Percentiles rank a stretch among this genome's conserved stretches.
Evolutionary conservation across 306 rosid species (phyloP).

Genomic region (Ammopiptanthus mongolicus): DNA sequence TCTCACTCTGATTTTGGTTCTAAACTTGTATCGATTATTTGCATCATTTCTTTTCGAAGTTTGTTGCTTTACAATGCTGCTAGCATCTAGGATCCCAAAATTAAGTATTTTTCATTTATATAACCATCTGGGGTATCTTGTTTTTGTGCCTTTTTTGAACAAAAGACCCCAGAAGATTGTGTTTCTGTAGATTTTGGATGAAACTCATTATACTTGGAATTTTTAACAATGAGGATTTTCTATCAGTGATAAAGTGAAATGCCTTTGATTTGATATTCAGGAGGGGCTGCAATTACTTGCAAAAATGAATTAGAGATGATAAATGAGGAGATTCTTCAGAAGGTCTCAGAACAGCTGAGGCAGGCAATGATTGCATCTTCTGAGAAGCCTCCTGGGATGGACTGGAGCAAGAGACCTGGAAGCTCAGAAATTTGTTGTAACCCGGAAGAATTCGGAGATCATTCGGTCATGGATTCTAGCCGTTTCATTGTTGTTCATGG

Average conservation of each 20-base stretch:
- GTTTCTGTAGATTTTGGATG: background rate
- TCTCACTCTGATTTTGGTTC: background rate
- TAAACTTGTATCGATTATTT: background rate
- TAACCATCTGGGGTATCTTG: constrained; percentile 12
- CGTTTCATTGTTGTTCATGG: constrained; percentile 89
- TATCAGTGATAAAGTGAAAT: background rate
- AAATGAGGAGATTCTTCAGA: constrained; percentile 62
- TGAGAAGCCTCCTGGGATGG: constrained; percentile 72
- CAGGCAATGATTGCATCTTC: constrained; percentile 53
- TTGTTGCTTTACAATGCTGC: constrained; percentile 1
- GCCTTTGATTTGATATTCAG: constrained; percentile 27
- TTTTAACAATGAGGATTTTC: background rate
- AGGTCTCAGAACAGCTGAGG: constrained; percentile 72
- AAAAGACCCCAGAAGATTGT: background rate
- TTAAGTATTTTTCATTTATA: background rate
- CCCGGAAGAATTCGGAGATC: constrained; percentile 46
- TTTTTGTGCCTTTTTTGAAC: background rate
- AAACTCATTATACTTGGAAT: background rate
- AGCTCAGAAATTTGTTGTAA: constrained; percentile 38
- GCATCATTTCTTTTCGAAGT: background rate
- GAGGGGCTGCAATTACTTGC: constrained; percentile 92
- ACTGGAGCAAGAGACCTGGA: constrained; percentile 86
- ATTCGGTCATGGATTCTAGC: constrained; percentile 30
- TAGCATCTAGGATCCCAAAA: background rate
- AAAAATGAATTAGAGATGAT: constrained; percentile 77